A percentile compares a stretch with the other conserved stretches of the same genome.
Evolutionary conservation across 1,284 basidiomycete species (phyloP).

Genomic region (Apiotrichum laibachii): DNA sequence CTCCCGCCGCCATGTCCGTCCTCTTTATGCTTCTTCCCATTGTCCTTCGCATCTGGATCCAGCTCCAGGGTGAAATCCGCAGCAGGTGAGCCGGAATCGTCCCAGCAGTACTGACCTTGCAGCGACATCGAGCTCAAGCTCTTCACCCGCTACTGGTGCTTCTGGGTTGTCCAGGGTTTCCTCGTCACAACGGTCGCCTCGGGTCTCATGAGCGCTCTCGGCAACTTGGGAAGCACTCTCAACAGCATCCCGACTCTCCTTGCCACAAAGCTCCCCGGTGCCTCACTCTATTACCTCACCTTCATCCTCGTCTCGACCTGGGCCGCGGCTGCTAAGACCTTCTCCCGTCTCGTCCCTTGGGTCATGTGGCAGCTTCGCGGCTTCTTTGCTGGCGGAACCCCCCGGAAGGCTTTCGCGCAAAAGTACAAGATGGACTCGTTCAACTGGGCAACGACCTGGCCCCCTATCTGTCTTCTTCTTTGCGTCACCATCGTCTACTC

Average conservation of each 20-base stretch:
- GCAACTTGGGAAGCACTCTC: slow-evolving; percentile 62
- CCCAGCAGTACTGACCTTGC: background rate
- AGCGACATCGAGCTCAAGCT: slow-evolving; percentile 79
- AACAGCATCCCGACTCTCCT: slow-evolving; percentile 64
- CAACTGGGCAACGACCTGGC: slow-evolving; percentile 43
- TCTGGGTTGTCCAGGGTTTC: slow-evolving; percentile 90
- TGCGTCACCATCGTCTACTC: slow-evolving; percentile 51
- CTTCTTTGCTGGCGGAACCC: slow-evolving; percentile 80
- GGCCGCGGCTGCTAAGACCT: slow-evolving; percentile 70
- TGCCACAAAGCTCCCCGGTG: slow-evolving; percentile 71
- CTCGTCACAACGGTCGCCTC: slow-evolving; percentile 77
- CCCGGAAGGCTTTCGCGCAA: slow-evolving; percentile 58
- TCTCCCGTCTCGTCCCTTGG: slow-evolving; percentile 73
- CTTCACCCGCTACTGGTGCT: slow-evolving; percentile 88
- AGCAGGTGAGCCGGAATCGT: slow-evolving; percentile 49
- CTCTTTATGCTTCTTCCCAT: slow-evolving; percentile 91
- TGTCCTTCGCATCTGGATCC: slow-evolving; percentile 59
- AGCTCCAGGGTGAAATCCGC: slow-evolving; percentile 45
- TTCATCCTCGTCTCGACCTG: slow-evolving; percentile 58
- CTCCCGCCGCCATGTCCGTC: slow-evolving; percentile 77
- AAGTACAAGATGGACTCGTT: slow-evolving; percentile 44
- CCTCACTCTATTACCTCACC: slow-evolving; percentile 93
- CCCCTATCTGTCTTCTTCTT: slow-evolving; percentile 43
- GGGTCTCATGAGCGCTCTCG: slow-evolving; percentile 72
- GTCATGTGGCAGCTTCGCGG: slow-evolving; percentile 82